These are phyloP conservation scores for Sistotremastrum niveocremeum DNA, from an alignment of 768 basidiomycete species.

Conservation along the genomic window DNA sequence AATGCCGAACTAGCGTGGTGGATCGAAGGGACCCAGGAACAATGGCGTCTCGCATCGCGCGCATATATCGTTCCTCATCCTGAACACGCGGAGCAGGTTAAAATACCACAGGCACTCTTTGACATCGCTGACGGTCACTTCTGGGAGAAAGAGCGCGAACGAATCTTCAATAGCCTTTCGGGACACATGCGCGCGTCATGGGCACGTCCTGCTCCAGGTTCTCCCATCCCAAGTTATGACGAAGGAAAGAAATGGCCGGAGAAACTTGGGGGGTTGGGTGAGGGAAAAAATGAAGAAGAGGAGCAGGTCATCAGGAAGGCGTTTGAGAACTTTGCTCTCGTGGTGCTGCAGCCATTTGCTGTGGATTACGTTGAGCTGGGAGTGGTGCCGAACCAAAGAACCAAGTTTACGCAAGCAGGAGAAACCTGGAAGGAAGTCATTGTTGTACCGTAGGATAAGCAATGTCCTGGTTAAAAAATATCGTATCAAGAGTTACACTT, in stretches of 20 bases:
- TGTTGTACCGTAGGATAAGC: no score
- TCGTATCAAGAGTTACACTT: no score
- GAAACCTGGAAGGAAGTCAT: no score
- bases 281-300: slow-evolving; percentile 30
- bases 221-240: slow-evolving; percentile 33
- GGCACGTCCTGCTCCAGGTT: slow-evolving; percentile 57
- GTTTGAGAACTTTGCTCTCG: slow-evolving; percentile 52
- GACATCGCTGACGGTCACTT: not conserved
- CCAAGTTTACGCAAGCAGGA: slow-evolving; percentile 10
- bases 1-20: slow-evolving; percentile 63
- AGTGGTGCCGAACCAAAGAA: slow-evolving; percentile 43
- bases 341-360: slow-evolving; percentile 49
- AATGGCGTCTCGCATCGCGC: slow-evolving; percentile 55
- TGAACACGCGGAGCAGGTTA: slow-evolving; percentile 20
- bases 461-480: no score
- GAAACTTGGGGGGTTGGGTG: slow-evolving; percentile 33
- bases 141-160: slow-evolving; percentile 55
- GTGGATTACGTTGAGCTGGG: slow-evolving; percentile 60
- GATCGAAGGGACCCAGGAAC: slow-evolving; percentile 50
- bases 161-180: slow-evolving; percentile 45
- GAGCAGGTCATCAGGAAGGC: slow-evolving; percentile 38
- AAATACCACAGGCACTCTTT: slow-evolving; percentile 18
- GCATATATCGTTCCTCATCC: slow-evolving; percentile 44
- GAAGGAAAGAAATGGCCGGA: slow-evolving; percentile 51
- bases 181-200: slow-evolving; percentile 57